phyloP scores from a whole-genome alignment of 169 alveolate species.

The Cystoisospora suis region DNA sequence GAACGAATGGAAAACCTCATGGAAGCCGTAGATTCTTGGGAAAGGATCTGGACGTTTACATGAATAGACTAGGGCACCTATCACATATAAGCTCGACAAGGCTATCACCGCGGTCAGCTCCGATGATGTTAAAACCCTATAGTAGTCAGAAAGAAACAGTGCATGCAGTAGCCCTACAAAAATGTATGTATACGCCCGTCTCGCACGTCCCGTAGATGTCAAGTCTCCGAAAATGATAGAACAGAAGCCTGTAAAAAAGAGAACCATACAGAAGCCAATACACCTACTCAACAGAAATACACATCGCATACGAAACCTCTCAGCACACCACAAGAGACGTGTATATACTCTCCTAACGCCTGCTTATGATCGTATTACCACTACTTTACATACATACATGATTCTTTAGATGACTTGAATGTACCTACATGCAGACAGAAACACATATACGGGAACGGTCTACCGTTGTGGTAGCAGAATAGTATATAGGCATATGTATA shows the following conservation, averaged over 20 bases:
- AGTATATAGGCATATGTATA: no score
- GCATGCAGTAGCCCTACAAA: slow-evolving; percentile 61
- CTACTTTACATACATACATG: background rate
- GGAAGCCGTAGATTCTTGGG: slow-evolving; percentile 60
- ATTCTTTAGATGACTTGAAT: background rate
- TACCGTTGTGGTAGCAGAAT: no score
- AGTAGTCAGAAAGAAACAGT: slow-evolving; percentile 25
- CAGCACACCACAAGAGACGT: background rate
- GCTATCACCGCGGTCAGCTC: slow-evolving; percentile 23
- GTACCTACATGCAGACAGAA: background rate
- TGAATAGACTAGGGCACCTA: slow-evolving; percentile 60
- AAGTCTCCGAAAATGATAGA: slow-evolving; percentile 44
- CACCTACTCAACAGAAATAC: background rate
- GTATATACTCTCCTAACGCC: background rate
- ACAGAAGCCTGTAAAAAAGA: slow-evolving; percentile 31
- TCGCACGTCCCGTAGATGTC: slow-evolving; percentile 42
- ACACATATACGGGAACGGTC: no score
- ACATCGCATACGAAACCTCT: background rate
- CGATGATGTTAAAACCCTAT: slow-evolving; percentile 31
- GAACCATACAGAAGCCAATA: background rate
- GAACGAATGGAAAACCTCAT: slow-evolving; percentile 60
- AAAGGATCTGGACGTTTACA: slow-evolving; percentile 59
- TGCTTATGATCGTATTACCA: background rate
- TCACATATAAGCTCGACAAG: slow-evolving; percentile 45
- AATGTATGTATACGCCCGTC: slow-evolving; percentile 59